Base-by-base conservation (phyloP, 306 rosid genomes). In the Lathyrus aphaca region DNA sequence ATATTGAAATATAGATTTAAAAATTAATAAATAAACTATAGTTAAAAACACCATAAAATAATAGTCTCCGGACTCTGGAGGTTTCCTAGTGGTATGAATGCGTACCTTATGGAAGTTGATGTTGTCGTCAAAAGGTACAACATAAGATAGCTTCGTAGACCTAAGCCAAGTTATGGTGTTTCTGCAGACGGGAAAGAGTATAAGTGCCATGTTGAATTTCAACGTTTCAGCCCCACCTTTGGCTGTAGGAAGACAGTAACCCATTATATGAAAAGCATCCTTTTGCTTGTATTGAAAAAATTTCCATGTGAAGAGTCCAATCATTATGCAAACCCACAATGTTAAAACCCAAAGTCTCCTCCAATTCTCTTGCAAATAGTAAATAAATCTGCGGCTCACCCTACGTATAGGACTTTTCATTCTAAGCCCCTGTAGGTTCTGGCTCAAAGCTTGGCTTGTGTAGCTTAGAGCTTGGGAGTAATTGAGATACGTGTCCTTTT, bases 391-490 rank as follows among this genome's bases (percentile, higher is more conserved):
- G 38, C 81, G 82, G 85, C 97, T 86, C 79, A 88, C 62, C 80
- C 89, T 81, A 12, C 89, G 84, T 69, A 95, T 84, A 12, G 92
- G 87, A 72, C 93, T 81, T 68, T 70, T 85, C 75, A 70, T 82
- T 80, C 97, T 82, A 55, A 91, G 84, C 40, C 99, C 99, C 42
- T 89, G 99, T 53, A 95, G 87, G 78, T 91, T 95, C 85, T 95
- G 99, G 82, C 99, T 95, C 79, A 95, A 70, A 14, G 99, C 99
- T 83, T 91, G 97, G 87, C 99, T 95, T 8, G 99, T 95, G 80
- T 91, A 89, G 86, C 99, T 95, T 35, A 95, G 84, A 12, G 99
- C 99, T 84, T 95, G 99, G 74, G 97, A 91, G 88, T 95, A 91
- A 83, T 82, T 95, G 53, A 89, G 85, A 76, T 95, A 95, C 54